Base-by-base conservation (phyloP, 495 filamentous ascomycete species). In the Trichodelitschia bisporula region DNA sequence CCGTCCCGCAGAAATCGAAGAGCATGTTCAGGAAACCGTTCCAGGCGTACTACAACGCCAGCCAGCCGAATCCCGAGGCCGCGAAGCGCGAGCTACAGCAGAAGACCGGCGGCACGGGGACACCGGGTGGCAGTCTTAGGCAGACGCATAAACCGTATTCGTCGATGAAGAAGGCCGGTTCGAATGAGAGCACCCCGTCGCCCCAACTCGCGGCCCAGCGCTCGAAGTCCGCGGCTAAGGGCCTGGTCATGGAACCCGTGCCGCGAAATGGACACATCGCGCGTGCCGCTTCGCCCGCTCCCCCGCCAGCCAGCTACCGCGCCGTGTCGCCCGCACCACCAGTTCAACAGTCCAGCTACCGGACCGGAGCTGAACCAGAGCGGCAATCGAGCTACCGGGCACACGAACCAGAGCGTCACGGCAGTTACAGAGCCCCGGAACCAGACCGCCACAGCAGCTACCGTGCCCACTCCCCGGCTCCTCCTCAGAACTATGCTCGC, bases 11-110 rank as follows among this genome's bases (percentile, higher is more conserved):
- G 15, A 77, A 75, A 45, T 56, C 56, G 13, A 72, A 64, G 46
- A 62, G 63, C 8, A 42, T 47, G 33, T 75, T 73, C 46, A 57
- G 72, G 35, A 75, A 72, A 40, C 70, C 72, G 3, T 77, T 76
- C 41, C 60, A 68, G 38, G 69, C 69, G 32, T 73, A 75, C 36
- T 55, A 63, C 47, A 43, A 43, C 12, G 42, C 40, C 3, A 34
- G 41, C 5, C 29, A 36, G 5, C 51, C 54, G 16, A 42, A 51
- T 27, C 42, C 40, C 3, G 38, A 28, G 4, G 43, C 43, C 32
- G 39, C 46, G 28, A 43, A 43, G 24, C 40, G 45, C 11, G 48
- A 55, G 17, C 50, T 53, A 28, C 39, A 45, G n/a, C 44, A 48
- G 35, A 47, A 50, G 28, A 26, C 31, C 39, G 30, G 36, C 6